Base-by-base conservation (phyloP, 768 basidiomycete species). In the Solioccasus polychromus region DNA sequence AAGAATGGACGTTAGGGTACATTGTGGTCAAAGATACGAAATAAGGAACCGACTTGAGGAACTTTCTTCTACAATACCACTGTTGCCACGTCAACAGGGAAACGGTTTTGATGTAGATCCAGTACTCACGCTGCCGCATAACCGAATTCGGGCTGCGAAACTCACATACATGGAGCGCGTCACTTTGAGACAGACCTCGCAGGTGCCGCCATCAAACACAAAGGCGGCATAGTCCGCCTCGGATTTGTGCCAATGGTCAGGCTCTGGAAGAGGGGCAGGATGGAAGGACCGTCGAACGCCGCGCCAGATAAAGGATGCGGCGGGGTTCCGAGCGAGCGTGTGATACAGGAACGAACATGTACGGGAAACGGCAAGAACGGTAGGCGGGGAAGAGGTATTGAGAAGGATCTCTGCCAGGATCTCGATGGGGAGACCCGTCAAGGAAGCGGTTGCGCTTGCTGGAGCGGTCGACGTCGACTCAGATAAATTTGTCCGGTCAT, bases 221-320 rank as follows among this genome's bases (percentile, higher is more conserved):
- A 85, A 77, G 0, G 83, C 77, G n/a, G 80, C 82, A 59, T 80
- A 85, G 0, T 76, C 68, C 0, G 78, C 56, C 54, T 88, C 86
- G 5, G 70, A 75, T 5, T 34, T 44, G 11, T 34, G 41, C 58
- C 77, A 77, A 12, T 55, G 67, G 15, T 45, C 64, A 3, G 74
- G 77, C 5, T 72, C 69, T 1, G 76, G 79, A 9, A 79, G 62
- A 6, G 69, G 55, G 1, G 8, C 15, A 1, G 69, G 69, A 7
- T 38, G 17, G 50, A 61, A 72, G 6, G 62, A 51, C 22, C 67
- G 50, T 19, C 86, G 72, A 25, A 74, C 74, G 8, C 63, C 60
- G 18, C 74, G 75, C 85, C 85, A 88, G 38, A 88, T 80, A 57
- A 70, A 82, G 4, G 61, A 57, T 0, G 75, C 72, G 4, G 71